Base-by-base conservation (phyloP, 2,329 filamentous ascomycete species). In the Monilinia laxa region DNA sequence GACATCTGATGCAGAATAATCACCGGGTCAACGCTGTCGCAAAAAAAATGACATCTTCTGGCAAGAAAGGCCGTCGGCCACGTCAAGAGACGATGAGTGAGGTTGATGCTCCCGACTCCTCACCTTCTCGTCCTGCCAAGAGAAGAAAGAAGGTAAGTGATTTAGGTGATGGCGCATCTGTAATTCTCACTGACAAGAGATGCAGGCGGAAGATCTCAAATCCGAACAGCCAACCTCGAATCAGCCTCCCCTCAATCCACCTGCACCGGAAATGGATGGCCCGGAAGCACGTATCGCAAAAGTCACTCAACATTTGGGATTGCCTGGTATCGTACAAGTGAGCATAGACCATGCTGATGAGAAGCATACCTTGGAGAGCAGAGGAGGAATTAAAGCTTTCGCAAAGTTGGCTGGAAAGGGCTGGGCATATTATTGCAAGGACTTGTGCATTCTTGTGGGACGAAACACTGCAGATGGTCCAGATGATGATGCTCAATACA, bases 391-490 rank as follows among this genome's bases (percentile, higher is more conserved):
- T 69, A 83, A 87, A 73, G 91, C 91, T 47, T 95, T 91, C 77
- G 91, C 91, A 66, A 94, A 94, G 80, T 89, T 95, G 68, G 87
- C 90, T 25, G 91, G 90, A 20, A 86, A 87, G 71, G 89, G 92
- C 75, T 95, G 91, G 91, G 93, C 91, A 12, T 95, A 90, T 78
- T 94, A 92, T 75, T 87, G 94, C 68, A 90, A 89, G 69, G 87
- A 88, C 69, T 83, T 92, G n/a, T 83, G 84, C 64, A 85, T 93
- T 75, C 88, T 90, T 71, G 93, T 95, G 70, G 91, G 91, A 54
- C 87, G 91, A 75, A 67, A 62, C 42, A 63, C 65, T 16, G 64
- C 35, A 12, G 60, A 51, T 57, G 47, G 45, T 23, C 69, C 72
- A 72, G 72, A 75, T 69, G 81, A 79, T 40, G 77, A 80, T 10